These are phyloP conservation scores for Colletotrichum tanaceti DNA, from an alignment of 2,329 filamentous ascomycete species.

Conservation along the genomic window DNA sequence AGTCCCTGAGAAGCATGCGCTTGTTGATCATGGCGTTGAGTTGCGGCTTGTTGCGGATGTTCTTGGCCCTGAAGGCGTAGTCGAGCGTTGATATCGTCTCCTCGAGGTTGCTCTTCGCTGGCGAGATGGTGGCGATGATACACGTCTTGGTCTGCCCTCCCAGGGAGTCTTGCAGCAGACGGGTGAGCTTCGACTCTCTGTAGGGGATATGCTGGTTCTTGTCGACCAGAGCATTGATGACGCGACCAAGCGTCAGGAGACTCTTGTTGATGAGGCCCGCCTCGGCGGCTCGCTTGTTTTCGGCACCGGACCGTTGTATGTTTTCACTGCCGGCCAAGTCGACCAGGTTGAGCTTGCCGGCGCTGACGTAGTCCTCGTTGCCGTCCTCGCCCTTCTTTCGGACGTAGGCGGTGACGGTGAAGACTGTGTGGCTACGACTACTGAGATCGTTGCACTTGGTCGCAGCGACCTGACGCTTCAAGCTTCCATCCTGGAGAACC, in stretches of 20 bases:
- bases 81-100: slow-evolving; percentile 98
- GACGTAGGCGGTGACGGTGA: slow-evolving; percentile 92
- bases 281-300: slow-evolving; percentile 97
- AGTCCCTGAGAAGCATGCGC: slow-evolving; percentile 90
- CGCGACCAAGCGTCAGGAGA: slow-evolving; percentile 90
- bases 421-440: slow-evolving; percentile 96
- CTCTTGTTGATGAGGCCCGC: slow-evolving; percentile 99
- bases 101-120: slow-evolving; percentile 93
- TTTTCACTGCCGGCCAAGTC: slow-evolving; percentile 98
- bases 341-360: slow-evolving; percentile 95
- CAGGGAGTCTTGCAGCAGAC: slow-evolving; percentile 86
- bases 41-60: slow-evolving; percentile 98
- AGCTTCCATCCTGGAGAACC: slow-evolving; percentile 86
- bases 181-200: slow-evolving; percentile 86
- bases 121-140: slow-evolving; percentile 96
- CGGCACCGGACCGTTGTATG: slow-evolving; percentile 94
- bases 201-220: slow-evolving; percentile 88
- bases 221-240: slow-evolving; percentile 97
- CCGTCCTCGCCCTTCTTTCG: slow-evolving; percentile 85
- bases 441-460: slow-evolving; percentile 99
- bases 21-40: slow-evolving; percentile 93
- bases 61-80: slow-evolving; percentile 97
- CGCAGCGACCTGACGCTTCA: slow-evolving; percentile 96
- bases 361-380: slow-evolving; percentile 89
- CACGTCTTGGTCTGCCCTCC: slow-evolving; percentile 97